Conservation (phyloP, 768 basidiomycete genomes). For the Mycena haematopus region DNA sequence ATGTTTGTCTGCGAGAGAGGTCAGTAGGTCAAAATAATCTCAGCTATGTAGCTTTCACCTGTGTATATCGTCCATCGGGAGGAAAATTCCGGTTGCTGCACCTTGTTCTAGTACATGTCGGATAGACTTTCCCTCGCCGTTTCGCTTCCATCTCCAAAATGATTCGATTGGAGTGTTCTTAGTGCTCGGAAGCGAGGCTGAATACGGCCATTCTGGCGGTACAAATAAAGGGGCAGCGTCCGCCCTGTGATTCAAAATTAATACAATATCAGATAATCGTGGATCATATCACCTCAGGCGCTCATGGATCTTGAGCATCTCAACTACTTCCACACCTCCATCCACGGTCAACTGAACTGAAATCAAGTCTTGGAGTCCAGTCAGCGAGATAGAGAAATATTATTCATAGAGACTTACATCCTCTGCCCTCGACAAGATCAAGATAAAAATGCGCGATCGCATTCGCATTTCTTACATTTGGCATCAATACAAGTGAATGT, state of each 20-base stretch:
- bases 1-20: not conserved
- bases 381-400: not conserved
- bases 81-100: not conserved
- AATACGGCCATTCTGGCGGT: not conserved
- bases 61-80: not conserved
- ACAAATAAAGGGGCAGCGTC: not conserved
- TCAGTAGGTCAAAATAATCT: not conserved
- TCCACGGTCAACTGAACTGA: not conserved
- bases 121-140: not conserved
- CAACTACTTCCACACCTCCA: not conserved
- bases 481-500: constrained; percentile 4
- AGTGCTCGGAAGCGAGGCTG: constrained; percentile 10
- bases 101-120: not conserved
- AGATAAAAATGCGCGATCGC: constrained; percentile 10
- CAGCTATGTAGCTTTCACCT: too few species aligned
- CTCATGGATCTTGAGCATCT: constrained; percentile 6
- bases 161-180: not conserved
- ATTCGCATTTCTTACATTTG: constrained; percentile 1
- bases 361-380: not conserved
- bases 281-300: not conserved
- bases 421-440: not conserved
- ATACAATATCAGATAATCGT: too few species aligned
- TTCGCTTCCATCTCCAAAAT: constrained; percentile 6
- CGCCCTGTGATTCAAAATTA: not conserved
- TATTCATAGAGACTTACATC: not conserved